Evolutionary conservation across 225 moss, liverwort and hornwort genomes (phyloP).

Genomic region (Neckera pumila): DNA sequence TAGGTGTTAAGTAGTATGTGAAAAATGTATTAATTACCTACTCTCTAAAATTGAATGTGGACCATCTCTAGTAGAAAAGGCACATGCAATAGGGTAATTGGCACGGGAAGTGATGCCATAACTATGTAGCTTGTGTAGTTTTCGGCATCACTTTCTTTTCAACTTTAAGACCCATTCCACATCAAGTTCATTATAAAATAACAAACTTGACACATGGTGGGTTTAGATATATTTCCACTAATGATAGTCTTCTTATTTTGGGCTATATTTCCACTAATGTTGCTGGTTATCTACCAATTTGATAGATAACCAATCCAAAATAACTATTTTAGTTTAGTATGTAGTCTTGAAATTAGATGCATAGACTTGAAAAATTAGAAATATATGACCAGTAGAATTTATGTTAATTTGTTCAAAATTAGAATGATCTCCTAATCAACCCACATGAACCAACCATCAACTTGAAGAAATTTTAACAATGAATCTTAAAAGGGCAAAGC

Average conservation of each 20-base stretch:
- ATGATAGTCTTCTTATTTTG: no score
- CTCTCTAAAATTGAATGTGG: neutral
- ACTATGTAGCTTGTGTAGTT: neutral
- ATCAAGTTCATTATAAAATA: neutral
- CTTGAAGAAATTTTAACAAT: neutral
- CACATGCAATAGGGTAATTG: rapidly evolving
- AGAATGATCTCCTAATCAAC: rapidly evolving
- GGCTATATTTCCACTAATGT: no score
- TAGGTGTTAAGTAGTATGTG: rapidly evolving
- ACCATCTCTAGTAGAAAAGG: no score
- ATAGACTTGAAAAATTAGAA: neutral
- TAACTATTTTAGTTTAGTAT: rapidly evolving
- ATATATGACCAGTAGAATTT: neutral
- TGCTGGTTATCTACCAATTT: no score
- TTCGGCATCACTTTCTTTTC: rapidly evolving
- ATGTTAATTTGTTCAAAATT: neutral
- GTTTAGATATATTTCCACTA: no score
- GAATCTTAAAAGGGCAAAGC: neutral
- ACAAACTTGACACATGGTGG: rapidly evolving
- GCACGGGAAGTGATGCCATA: neutral
- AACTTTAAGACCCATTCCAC: rapidly evolving
- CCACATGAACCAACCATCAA: neutral
- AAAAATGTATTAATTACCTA: neutral
- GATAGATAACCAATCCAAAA: no score
- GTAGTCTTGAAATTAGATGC: neutral